Base-by-base conservation (phyloP, 306 rosid genomes). In the Carpinus viminea region DNA sequence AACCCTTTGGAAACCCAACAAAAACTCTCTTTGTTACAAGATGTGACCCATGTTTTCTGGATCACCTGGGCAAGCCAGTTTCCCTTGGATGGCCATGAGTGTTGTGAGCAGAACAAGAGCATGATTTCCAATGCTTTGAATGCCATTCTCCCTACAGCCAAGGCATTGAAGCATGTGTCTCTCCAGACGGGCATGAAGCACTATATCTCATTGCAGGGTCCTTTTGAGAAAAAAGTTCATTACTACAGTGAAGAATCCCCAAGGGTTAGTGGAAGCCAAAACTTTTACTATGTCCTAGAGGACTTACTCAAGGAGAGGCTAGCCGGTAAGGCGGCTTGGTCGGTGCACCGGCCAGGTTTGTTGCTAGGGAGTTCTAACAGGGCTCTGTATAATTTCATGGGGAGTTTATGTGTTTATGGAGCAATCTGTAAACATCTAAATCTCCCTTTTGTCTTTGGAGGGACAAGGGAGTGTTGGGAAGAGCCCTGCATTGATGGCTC, bases 181-280 rank as follows among this genome's bases (percentile, higher is more conserved):
- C 94, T 95, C 1, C 98, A 95, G 79, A 95, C 96, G 26, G 99
- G 99, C n/a, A 83, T 92, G 59, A 95, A 93, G 83, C 99, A 91
- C 75, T 93, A 95, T 45, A 82, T 93, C 16, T 91, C 97, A 8
- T 72, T 93, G 24, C 82, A 77, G 20, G 79, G 84, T 8, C 88
- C 92, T 24, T 84, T 82, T 28, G 77, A 76, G 74, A 74, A 57
- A 12, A 78, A 76, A 0, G 38, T 75, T 16, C 74, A 56, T 1
- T 79, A 64, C 71, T 90, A 85, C 84, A 57, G 84, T 52, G 99
- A 95, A 60, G 93, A 91, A 9, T 79, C 72, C 46, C 97, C 94
- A 0, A 86, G 93, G 48, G 85, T 83, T 36, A 54, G 85, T 12
- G 65, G 16, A 69, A 66, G 75, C 57, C 74, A 34, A 17, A 95